Evolutionary conservation across 768 basidiomycete species (phyloP).

Genomic region (Amanita muscaria): DNA sequence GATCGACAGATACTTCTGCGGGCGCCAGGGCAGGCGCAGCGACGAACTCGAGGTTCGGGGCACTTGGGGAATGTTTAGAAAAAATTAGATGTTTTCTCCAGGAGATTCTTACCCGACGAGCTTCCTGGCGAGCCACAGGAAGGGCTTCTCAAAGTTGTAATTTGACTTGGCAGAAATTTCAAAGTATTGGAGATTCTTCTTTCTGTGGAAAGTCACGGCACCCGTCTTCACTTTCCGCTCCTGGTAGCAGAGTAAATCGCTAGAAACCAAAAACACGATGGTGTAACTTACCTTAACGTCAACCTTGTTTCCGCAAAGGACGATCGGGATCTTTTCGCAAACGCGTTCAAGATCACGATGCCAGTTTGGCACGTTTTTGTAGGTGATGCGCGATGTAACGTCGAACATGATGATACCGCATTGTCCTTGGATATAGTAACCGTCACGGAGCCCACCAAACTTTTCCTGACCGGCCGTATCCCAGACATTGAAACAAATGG

Average conservation of each 20-base stretch:
- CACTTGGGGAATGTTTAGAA: conserved; percentile 35
- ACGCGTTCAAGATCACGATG: conserved; percentile 99
- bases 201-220: conserved; percentile 97
- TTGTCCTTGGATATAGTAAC: conserved; percentile 95
- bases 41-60: conserved; percentile 85
- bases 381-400: conserved; percentile 98
- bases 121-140: conserved; percentile 98
- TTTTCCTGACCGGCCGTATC: conserved; percentile 99
- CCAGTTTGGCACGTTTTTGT: conserved; percentile 99
- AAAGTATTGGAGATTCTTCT: conserved; percentile 99
- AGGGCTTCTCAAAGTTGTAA: conserved; percentile 99
- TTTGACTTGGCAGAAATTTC: conserved; percentile 99
- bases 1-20: conserved; percentile 84
- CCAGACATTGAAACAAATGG: conserved; percentile 99
- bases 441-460: conserved; percentile 97
- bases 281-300: conserved; percentile 81
- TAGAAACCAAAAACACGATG: conserved; percentile 9
- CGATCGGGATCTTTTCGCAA: conserved; percentile 99
- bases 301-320: conserved; percentile 99
- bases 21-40: conserved; percentile 94
- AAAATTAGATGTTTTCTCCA: not conserved
- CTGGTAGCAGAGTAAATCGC: conserved; percentile 30
- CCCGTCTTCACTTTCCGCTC: conserved; percentile 99
- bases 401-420: conserved; percentile 99
- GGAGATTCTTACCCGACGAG: conserved; percentile 73